These are phyloP conservation scores for Endogone sp. DNA, from an alignment of 192 early-diverging fungal genomes.

Conservation along the genomic window DNA sequence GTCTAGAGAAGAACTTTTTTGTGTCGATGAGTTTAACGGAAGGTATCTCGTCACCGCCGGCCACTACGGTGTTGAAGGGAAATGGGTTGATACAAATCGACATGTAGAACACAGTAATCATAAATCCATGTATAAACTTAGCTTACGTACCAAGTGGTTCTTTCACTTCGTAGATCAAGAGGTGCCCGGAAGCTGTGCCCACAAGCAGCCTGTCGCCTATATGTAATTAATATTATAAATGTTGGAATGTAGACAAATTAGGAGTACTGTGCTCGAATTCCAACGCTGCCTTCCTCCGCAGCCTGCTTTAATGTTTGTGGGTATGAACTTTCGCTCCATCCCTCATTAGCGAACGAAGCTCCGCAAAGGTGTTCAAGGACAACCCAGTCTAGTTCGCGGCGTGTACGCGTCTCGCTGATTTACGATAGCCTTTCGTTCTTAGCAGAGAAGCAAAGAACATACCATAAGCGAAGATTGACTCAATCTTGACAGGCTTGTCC, in stretches of 20 bases:
- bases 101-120: too few species aligned
- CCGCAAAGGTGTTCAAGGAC: too few species aligned
- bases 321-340: not conserved
- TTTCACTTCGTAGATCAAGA: conserved; percentile 65
- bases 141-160: conserved; percentile 45
- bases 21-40: conserved; percentile 60
- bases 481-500: conserved; percentile 69
- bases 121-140: not conserved
- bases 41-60: conserved; percentile 43
- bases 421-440: too few species aligned
- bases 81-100: conserved; percentile 1
- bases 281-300: too few species aligned
- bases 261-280: too few species aligned
- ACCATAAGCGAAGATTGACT: conserved; percentile 67
- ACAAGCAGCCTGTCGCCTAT: conserved; percentile 68
- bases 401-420: too few species aligned
- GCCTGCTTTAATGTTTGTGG: too few species aligned
- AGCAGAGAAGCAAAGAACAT: not conserved
- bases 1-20: conserved; percentile 64
- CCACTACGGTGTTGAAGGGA: conserved; percentile 16
- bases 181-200: conserved; percentile 62
- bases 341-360: too few species aligned
- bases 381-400: too few species aligned
- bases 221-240: conserved; percentile 13
- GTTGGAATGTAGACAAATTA: too few species aligned